Percentiles rank a stretch among this genome's conserved stretches.
Conservation (phyloP, 768 basidiomycete species). For the Exidia glandulosa region DNA sequence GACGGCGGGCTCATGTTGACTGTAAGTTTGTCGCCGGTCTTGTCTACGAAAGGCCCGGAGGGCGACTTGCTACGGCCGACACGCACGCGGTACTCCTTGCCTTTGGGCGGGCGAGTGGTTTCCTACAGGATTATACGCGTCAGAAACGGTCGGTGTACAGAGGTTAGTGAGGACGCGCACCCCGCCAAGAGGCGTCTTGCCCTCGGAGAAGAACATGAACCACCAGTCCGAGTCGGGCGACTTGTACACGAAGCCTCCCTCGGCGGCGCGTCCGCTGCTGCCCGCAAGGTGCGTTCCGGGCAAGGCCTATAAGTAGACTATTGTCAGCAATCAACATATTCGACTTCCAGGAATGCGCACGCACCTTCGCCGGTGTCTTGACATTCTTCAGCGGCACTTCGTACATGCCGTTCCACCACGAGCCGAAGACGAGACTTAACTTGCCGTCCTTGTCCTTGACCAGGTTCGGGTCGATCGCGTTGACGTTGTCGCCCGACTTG, state of each 20-base stretch:
- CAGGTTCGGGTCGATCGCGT: constrained; percentile 11
- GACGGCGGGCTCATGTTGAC: too few relatives aligned
- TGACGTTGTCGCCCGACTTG: constrained; percentile 7
- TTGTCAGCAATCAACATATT: not conserved
- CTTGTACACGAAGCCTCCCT: constrained; percentile 4
- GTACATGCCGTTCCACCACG: constrained; percentile 2
- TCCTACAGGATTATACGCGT: too few relatives aligned
- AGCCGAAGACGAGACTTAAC: constrained; percentile 11
- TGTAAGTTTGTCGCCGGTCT: too few relatives aligned
- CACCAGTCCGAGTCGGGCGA: not conserved
- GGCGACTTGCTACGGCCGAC: constrained; percentile 12
- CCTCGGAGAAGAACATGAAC: constrained; percentile 10
- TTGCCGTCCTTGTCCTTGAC: constrained; percentile 7
- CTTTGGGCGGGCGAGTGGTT: not conserved
- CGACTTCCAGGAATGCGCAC: not conserved
- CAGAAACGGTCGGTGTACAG: too few relatives aligned
- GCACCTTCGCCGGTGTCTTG: not conserved
- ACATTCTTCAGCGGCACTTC: not conserved
- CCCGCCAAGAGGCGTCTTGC: constrained; percentile 9
- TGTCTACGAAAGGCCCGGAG: constrained; percentile 10
- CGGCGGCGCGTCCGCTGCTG: not conserved
- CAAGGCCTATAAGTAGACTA: not conserved
- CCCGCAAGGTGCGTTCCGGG: not conserved
- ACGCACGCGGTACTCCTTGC: constrained; percentile 5
- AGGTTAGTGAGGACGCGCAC: not conserved